A percentile compares a stretch with the other conserved stretches of the same genome.
These are phyloP conservation scores for Phalaenopsis hybrid DNA, from an alignment of 116 monocot genomes.

Conservation along the genomic window DNA sequence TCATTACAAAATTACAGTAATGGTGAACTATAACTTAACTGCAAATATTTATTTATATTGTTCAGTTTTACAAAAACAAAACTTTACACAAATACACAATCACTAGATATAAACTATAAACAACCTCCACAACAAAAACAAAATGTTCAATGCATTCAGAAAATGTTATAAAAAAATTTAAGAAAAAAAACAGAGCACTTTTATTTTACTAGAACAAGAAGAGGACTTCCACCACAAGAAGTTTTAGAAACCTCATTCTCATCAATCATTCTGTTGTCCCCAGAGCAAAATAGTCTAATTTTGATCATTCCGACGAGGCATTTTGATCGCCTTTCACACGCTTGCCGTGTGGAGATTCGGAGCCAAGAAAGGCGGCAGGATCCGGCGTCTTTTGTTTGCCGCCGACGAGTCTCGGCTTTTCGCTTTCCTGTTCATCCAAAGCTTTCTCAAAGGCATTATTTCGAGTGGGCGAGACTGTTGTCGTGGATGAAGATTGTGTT, in stretches of 20 bases:
- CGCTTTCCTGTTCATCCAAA: neutral
- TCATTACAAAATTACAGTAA: no score
- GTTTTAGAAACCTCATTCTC: neutral
- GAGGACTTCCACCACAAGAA: neutral
- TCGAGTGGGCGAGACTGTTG: conserved; percentile 8
- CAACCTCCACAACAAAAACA: neutral
- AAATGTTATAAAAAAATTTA: neutral
- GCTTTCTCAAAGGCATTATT: neutral
- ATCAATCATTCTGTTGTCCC: neutral
- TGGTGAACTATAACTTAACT: neutral
- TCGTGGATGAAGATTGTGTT: conserved; percentile 13
- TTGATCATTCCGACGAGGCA: neutral
- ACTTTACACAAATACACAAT: neutral
- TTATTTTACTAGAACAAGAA: neutral
- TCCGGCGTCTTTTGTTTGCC: neutral
- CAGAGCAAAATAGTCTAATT: neutral
- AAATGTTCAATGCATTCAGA: neutral
- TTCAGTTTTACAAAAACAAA: neutral
- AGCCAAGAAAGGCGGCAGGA: neutral
- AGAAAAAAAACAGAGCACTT: neutral
- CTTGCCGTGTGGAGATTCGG: neutral
- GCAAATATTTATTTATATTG: neutral
- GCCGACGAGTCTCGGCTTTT: neutral
- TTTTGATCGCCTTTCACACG: neutral
- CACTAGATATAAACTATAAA: neutral